Evolutionary conservation across 2,329 filamentous ascomycete species (phyloP).

Genomic region (Stachybotrys echinatus): DNA sequence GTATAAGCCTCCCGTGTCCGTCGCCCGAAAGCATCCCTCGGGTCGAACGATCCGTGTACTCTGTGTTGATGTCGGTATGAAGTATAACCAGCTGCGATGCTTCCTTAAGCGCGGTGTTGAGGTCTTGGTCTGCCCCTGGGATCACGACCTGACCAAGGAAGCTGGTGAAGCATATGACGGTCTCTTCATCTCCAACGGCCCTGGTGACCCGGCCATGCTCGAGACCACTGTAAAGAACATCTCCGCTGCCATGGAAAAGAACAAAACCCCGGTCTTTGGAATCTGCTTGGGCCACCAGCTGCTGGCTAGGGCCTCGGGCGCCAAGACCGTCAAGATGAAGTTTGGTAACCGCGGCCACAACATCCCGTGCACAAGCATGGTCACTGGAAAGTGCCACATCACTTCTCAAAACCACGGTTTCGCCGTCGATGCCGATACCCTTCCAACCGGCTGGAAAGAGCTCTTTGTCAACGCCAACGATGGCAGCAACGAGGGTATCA

Average conservation of each 20-base stretch:
- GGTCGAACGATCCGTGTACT: slow-evolving; percentile 83
- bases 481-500: slow-evolving; percentile 95
- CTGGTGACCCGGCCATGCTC: slow-evolving; percentile 88
- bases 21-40: slow-evolving; percentile 77
- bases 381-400: slow-evolving; percentile 96
- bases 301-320: slow-evolving; percentile 81
- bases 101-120: slow-evolving; percentile 88
- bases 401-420: slow-evolving; percentile 98
- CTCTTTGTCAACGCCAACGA: slow-evolving; percentile 98
- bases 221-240: slow-evolving; percentile 76
- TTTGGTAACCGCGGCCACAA: slow-evolving; percentile 99
- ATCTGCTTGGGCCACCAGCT: slow-evolving; percentile 96
- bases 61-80: slow-evolving; percentile 94
- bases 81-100: slow-evolving; percentile 96
- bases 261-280: slow-evolving; percentile 83
- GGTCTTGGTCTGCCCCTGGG: slow-evolving; percentile 91
- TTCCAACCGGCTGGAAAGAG: slow-evolving; percentile 81
- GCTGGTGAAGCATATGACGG: slow-evolving; percentile 86
- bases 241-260: slow-evolving; percentile 67
- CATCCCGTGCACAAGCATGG: slow-evolving; percentile 93
- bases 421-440: slow-evolving; percentile 75
- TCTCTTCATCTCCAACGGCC: slow-evolving; percentile 96
- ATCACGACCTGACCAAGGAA: slow-evolving; percentile 79
- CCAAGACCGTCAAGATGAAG: slow-evolving; percentile 91
- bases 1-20: slow-evolving; percentile 69